Base-by-base conservation (phyloP, 2,329 filamentous ascomycete genomes). In the Harringtonia lauricola region DNA sequence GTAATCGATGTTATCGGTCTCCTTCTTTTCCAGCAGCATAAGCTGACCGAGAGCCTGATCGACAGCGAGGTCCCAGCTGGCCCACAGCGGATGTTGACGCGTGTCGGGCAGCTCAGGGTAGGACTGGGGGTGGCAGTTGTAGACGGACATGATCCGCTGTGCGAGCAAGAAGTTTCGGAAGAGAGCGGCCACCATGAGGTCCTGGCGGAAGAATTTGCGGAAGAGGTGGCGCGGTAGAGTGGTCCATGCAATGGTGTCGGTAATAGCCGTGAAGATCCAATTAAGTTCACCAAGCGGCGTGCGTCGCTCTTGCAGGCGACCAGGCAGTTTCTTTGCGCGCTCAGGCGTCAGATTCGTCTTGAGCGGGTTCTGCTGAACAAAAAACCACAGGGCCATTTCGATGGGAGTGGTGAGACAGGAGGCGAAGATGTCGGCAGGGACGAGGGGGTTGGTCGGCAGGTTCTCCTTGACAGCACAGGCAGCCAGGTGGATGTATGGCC, bases 251-350 rank as follows among this genome's bases (percentile, higher is more conserved):
- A 98, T 98, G 2, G 90, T 96, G 59, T 98, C 92, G 1, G 92
- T 98, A 51, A 98, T 96, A 43, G 92, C 92, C 1, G 92, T 98
- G 58, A 98, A 96, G 30, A 98, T 98, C 92, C 92, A 98, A 57
- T 98, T 98, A 14, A 98, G 70, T 64, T 98, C 92, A 49, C 92
- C 92, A 29, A 98, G 73, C 9, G 92, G 92, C 40, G 92, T 96
- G 57, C 92, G 76, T 47, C 92, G 77, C 63, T 98, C 92, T 57
- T 95, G 90, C 35, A 96, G 75, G 49, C 88, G 81, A 29, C 92
- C 92, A 3, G 90, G 89, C 17, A 98, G 83, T 55, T 87, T 86
- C 61, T 87, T 84, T 35, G 90, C 89, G 53, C 90, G 78, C 48
- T 92, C 86, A 4, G 90, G 77, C 2, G 78, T 82, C 44, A 95